Evolutionary conservation across 2,329 filamentous ascomycete genomes (phyloP), one percentile per base, ranked within the genome.

Genomic region (Colletotrichum trifolii): DNA sequence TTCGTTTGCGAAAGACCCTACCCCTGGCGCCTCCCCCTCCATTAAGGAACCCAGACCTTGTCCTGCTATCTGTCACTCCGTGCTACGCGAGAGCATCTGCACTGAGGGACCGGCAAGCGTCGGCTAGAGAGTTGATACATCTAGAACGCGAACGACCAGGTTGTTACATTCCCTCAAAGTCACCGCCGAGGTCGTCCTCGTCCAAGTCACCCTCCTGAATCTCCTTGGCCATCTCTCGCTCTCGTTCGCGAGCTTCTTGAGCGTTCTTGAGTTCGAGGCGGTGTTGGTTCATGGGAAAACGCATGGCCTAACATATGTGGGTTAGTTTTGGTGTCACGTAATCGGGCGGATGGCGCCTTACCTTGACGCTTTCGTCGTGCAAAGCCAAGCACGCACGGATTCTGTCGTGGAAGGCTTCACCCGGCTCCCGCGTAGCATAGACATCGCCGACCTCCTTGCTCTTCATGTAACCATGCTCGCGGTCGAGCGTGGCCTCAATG

Each of bases 261-360:
- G 96, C 96, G 73, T 97, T 98, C 87, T 97, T 98, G 60, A 99
- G 86, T 80, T 99, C 96, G 60, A 98, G 85, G 15, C 96, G 89
- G 80, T 99, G 96, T 79, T 98, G 96, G 83, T 99, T 97, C 95
- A 98, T 98, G 2, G 96, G 96, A 81, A 98, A 99, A 60, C 96
- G 89, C 96, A 99, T 99, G 34, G 96, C 95, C 92, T 95, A 25
- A 5, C 25, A 25, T 25, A 5, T 25, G 25, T 25, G 25, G 25
- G 25, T 25, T 25, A 25, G 25, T 25, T 25, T 25, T 25, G 25
- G 25, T 25, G 25, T 25, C 25, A 25, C 25, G 25, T 25, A 25
- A n/a, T 10, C 10, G 7, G 9, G 12, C 11, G 10, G 2, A 10
- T 34, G 9, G 2, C 35, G 25, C 49, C 25, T 42, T 85, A 94